Conservation (phyloP, 2,329 filamentous ascomycete genomes). For the Aureobasidium subglaciale region DNA sequence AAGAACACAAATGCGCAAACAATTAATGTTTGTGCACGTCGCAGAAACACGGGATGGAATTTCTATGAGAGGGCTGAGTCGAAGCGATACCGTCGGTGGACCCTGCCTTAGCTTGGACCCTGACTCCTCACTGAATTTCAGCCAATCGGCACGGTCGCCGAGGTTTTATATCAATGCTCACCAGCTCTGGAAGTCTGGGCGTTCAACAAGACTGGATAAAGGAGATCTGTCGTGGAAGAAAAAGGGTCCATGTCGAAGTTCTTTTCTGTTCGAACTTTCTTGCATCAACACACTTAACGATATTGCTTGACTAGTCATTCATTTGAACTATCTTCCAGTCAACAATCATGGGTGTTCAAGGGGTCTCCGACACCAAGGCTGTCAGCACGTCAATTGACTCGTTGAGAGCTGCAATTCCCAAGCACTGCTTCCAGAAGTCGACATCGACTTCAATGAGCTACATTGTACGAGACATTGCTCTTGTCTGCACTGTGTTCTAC, state of each 20-base stretch:
- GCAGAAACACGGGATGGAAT: slow-evolving; percentile 2
- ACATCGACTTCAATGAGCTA: slow-evolving; percentile 68
- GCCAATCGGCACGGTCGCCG: neutral
- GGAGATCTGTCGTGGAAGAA: slow-evolving; percentile 5
- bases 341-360: slow-evolving; percentile 8
- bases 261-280: slow-evolving; percentile 8
- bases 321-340: neutral
- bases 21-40: neutral
- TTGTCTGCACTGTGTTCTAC: slow-evolving; percentile 70
- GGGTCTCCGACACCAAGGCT: neutral
- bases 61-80: neutral
- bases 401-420: slow-evolving; percentile 64
- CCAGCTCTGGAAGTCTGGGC: slow-evolving; percentile 4
- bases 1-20: neutral
- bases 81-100: neutral
- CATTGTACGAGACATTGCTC: slow-evolving; percentile 71
- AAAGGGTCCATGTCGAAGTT: slow-evolving; percentile 4
- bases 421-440: slow-evolving; percentile 92
- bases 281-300: slow-evolving; percentile 4
- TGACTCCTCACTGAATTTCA: neutral
- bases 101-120: neutral
- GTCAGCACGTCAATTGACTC: slow-evolving; percentile 5
- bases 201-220: slow-evolving; percentile 11
- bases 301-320: slow-evolving; percentile 8
- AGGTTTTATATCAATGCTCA: neutral